Conservation (phyloP, 106 monocot genomes). For the Acorus calamus region DNA sequence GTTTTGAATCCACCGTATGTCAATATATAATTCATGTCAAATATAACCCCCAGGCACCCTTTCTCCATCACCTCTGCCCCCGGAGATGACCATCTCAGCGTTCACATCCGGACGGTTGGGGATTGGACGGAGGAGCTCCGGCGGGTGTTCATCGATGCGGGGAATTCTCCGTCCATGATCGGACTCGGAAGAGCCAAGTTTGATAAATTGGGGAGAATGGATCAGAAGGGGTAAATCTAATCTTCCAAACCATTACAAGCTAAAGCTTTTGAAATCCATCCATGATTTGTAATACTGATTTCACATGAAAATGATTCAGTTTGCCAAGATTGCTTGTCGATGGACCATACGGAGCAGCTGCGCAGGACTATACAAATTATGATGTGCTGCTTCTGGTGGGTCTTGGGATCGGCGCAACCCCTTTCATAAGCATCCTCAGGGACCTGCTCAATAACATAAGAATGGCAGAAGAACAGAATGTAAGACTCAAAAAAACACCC, state of each 20-base stretch:
- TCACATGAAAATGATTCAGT: conserved; percentile 9
- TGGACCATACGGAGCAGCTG: conserved; percentile 90
- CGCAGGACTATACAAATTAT: conserved; percentile 74
- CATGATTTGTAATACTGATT: neutral
- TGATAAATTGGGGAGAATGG: conserved; percentile 11
- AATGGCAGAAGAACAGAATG: conserved; percentile 46
- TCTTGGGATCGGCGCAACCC: conserved; percentile 87
- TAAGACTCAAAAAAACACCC: conserved; percentile 1
- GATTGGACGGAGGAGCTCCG: conserved; percentile 84
- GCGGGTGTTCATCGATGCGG: conserved; percentile 49
- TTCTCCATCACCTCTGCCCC: conserved; percentile 91
- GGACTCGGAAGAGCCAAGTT: conserved; percentile 24
- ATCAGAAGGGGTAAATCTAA: conserved; percentile 24
- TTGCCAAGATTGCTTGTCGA: conserved; percentile 72
- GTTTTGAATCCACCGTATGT: too few relatives aligned
- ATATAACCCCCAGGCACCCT: conserved; percentile 44
- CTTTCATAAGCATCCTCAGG: conserved; percentile 79
- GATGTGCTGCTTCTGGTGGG: conserved; percentile 85
- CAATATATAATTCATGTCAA: neutral
- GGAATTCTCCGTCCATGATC: conserved; percentile 21
- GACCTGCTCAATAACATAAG: conserved; percentile 82
- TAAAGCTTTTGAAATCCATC: neutral
- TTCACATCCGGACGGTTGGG: conserved; percentile 61
- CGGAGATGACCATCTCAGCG: conserved; percentile 64
- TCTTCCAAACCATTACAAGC: neutral